phyloP scores from a whole-genome alignment of 441 rosid species.

The Eruca vesicaria region DNA sequence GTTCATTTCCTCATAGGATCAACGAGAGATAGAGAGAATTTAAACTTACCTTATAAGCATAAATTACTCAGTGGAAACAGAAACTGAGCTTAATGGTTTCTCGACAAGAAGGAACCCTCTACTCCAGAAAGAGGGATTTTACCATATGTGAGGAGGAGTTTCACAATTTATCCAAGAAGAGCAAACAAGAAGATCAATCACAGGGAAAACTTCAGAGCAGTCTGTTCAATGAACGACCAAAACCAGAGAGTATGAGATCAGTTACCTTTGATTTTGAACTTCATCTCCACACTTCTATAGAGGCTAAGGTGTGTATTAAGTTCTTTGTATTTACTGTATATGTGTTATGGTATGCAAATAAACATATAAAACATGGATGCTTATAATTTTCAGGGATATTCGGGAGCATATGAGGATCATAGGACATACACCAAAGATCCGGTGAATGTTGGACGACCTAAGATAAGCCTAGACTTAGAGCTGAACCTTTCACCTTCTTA shows the following conservation, averaged over 20 bases:
- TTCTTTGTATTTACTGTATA: neutral
- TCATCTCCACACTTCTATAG: slow-evolving; percentile 68
- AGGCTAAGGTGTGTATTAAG: slow-evolving; percentile 53
- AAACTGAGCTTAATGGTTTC: slow-evolving; percentile 30
- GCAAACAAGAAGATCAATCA: slow-evolving; percentile 34
- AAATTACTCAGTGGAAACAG: slow-evolving; percentile 9
- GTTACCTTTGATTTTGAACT: slow-evolving; percentile 48
- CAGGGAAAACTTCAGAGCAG: slow-evolving; percentile 9
- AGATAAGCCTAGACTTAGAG: slow-evolving; percentile 78
- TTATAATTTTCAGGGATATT: slow-evolving; percentile 27
- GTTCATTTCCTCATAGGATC: slow-evolving; percentile 22
- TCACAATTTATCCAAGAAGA: slow-evolving; percentile 24
- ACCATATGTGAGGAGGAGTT: slow-evolving; percentile 28
- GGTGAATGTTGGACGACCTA: slow-evolving; percentile 33
- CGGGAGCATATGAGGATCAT: slow-evolving; percentile 57
- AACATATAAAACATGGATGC: slow-evolving; percentile 9
- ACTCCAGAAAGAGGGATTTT: slow-evolving; percentile 32
- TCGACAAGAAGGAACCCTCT: slow-evolving; percentile 27
- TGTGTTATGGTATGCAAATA: neutral
- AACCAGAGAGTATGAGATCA: slow-evolving; percentile 26
- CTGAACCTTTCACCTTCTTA: slow-evolving; percentile 65
- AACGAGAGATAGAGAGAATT: slow-evolving; percentile 13
- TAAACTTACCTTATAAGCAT: neutral
- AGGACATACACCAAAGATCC: slow-evolving; percentile 9
- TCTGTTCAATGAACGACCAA: slow-evolving; percentile 23